Percentiles rank a stretch among this genome's conserved stretches.
Conservation (phyloP, 2,329 filamentous ascomycete genomes). For the Pseudofabraea citricarpa region DNA sequence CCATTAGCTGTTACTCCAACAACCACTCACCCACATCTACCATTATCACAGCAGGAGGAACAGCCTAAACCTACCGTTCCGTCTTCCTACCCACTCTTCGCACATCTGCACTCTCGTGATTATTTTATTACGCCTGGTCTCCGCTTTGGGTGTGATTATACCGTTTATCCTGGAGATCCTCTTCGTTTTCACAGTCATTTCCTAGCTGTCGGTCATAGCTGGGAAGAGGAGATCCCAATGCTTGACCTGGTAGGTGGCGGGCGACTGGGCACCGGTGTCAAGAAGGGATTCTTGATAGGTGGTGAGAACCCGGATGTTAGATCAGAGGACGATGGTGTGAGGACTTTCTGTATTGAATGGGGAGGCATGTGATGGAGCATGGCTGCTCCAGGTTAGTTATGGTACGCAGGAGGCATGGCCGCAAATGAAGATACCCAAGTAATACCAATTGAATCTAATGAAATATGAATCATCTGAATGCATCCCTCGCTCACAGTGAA, state of each 20-base stretch:
- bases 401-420: not conserved
- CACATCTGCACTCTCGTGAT: conserved; percentile 69
- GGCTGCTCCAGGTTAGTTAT: too few relatives aligned
- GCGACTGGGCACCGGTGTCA: conserved; percentile 85
- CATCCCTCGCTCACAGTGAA: too few relatives aligned
- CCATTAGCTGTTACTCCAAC: conserved; percentile 36
- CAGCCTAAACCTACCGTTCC: conserved; percentile 34
- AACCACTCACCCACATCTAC: conserved; percentile 36
- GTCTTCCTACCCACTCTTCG: conserved; percentile 69
- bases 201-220: conserved; percentile 75
- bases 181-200: conserved; percentile 95
- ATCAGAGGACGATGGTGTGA: conserved; percentile 39
- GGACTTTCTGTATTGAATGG: conserved; percentile 88
- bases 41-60: conserved; percentile 16
- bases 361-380: conserved; percentile 82
- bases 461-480: too few relatives aligned
- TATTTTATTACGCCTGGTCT: conserved; percentile 91
- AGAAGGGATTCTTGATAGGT: conserved; percentile 89
- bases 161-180: conserved; percentile 92
- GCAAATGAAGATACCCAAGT: not conserved
- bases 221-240: conserved; percentile 81
- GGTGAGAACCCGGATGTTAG: conserved; percentile 46
- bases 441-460: not conserved
- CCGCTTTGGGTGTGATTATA: conserved; percentile 90
- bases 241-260: conserved; percentile 84